Percentiles rank a stretch among this genome's conserved stretches.
These are phyloP conservation scores for Lophiotrema nucula DNA, from an alignment of 495 filamentous ascomycete species.

Conservation along the genomic window DNA sequence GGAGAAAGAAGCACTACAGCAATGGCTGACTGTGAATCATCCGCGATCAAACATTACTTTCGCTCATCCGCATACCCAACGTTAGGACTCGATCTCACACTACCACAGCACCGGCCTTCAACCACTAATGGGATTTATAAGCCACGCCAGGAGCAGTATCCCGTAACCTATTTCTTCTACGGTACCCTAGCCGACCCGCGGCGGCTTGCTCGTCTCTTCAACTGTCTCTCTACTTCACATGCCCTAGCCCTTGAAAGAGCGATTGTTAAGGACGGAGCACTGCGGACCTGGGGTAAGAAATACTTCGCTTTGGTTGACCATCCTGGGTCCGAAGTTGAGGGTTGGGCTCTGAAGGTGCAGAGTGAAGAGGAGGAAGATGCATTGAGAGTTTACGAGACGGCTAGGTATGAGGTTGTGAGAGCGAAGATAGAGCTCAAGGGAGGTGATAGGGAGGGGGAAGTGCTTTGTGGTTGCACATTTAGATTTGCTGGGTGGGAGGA, in stretches of 20 bases:
- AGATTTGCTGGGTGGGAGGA: not conserved
- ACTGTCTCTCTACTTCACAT: no score
- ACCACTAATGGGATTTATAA: not conserved
- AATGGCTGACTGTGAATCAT: not conserved
- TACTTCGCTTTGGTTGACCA: not conserved
- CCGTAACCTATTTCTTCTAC: not conserved
- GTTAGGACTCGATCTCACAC: not conserved
- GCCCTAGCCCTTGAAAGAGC: not conserved
- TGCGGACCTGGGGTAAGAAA: not conserved
- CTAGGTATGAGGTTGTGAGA: not conserved
- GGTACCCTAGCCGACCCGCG: not conserved
- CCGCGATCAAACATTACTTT: not conserved
- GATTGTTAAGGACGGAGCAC: not conserved
- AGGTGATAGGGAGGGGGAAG: not conserved
- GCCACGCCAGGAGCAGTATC: not conserved
- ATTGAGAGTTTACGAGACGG: not conserved
- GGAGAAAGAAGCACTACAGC: not conserved
- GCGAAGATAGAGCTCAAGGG: not conserved
- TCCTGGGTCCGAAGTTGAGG: not conserved
- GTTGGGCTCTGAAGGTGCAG: not conserved
- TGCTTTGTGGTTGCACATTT: not conserved
- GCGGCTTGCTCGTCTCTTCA: not conserved
- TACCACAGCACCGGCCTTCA: not conserved
- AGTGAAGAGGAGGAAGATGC: not conserved
- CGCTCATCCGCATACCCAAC: not conserved